phyloP scores from a whole-genome alignment of 768 basidiomycete species.

The Lanmaoa rubissima region DNA sequence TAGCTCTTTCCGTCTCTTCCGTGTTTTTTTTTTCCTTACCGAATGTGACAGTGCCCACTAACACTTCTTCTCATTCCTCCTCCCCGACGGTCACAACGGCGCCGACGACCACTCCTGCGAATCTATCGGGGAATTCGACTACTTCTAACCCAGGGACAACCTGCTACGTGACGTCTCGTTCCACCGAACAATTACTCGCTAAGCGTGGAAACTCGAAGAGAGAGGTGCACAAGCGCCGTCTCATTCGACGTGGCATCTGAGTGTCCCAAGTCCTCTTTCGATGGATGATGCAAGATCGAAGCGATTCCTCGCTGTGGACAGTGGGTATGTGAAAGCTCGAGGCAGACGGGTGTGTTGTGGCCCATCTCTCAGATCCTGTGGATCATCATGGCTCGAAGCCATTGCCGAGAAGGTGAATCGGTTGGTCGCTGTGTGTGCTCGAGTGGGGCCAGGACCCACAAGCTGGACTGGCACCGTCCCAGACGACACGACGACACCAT shows the following conservation, averaged over 20 bases:
- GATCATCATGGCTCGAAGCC: constrained; percentile 16
- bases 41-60: constrained; percentile 23
- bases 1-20: background rate
- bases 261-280: background rate
- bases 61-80: constrained; percentile 17
- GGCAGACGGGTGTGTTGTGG: background rate
- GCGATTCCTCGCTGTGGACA: background rate
- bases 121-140: constrained; percentile 2
- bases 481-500: background rate
- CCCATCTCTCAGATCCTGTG: background rate
- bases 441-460: constrained; percentile 12
- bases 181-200: constrained; percentile 4
- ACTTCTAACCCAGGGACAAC: constrained; percentile 3
- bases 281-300: background rate
- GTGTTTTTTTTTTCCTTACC: constrained; percentile 14
- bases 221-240: constrained; percentile 25
- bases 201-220: constrained; percentile 19
- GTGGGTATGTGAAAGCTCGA: background rate
- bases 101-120: constrained; percentile 9
- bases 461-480: background rate
- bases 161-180: constrained; percentile 22
- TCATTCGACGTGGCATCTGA: constrained; percentile 17
- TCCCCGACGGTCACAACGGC: background rate
- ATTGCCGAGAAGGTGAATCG: background rate
- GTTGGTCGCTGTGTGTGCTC: background rate